Conservation (phyloP, 768 basidiomycete species). For the Lentinula raphanica region DNA sequence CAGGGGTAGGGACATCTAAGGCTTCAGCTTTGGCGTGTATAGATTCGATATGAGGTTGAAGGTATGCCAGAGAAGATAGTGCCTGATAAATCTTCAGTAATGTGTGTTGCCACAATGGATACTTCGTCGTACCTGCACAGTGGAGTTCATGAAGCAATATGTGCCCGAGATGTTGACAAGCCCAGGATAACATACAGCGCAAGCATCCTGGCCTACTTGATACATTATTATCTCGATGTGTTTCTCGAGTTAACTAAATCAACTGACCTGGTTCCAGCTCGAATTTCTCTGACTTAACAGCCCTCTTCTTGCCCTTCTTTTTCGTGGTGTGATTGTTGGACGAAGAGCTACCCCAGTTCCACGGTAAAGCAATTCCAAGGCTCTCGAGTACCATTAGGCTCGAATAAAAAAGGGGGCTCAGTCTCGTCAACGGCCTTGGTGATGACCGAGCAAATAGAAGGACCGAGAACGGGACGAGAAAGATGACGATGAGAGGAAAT, state of each 20-base stretch:
- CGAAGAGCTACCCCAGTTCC: constrained; percentile 46
- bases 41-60: constrained; percentile 73
- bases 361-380: constrained; percentile 50
- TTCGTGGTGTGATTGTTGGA: constrained; percentile 9
- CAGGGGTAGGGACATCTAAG: constrained; percentile 79
- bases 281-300: constrained; percentile 1
- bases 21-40: constrained; percentile 74
- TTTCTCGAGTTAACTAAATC: not conserved
- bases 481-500: constrained; percentile 49
- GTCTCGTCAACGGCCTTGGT: constrained; percentile 26
- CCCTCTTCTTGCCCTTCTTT: constrained; percentile 7
- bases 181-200: constrained; percentile 70
- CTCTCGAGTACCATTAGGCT: constrained; percentile 53
- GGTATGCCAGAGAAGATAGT: constrained; percentile 78
- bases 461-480: constrained; percentile 28
- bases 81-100: constrained; percentile 49
- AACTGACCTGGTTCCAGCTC: constrained; percentile 2
- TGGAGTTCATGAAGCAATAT: constrained; percentile 97
- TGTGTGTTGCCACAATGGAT: not conserved
- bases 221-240: not conserved
- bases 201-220: constrained; percentile 12
- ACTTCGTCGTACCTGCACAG: constrained; percentile 61
- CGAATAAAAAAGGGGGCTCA: constrained; percentile 22
- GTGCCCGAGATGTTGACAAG: constrained; percentile 95
- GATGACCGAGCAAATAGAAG: constrained; percentile 17